A percentile compares a stretch with the other conserved stretches of the same genome.
phyloP scores from a whole-genome alignment of 441 rosid species.

The Capsella rubella region DNA sequence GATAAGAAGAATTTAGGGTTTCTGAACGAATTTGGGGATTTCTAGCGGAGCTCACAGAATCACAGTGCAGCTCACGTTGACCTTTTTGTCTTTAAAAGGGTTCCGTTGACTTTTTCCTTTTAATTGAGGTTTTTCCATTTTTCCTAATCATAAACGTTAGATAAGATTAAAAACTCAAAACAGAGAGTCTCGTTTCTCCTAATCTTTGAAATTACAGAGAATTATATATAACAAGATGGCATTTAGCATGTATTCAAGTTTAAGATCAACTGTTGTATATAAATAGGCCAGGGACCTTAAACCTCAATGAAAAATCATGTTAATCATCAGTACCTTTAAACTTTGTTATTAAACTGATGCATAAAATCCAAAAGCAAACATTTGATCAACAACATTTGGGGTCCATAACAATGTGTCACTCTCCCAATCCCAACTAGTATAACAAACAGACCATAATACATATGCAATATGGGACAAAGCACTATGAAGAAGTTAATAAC shows the following conservation, averaged over 20 bases:
- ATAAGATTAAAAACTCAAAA: background rate
- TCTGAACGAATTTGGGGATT: background rate
- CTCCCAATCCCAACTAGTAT: conserved; percentile 17
- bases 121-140: too few species aligned
- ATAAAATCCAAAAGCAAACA: conserved; percentile 11
- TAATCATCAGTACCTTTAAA: background rate
- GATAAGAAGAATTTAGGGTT: background rate
- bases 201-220: too few species aligned
- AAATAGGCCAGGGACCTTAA: too few species aligned
- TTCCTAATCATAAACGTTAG: background rate
- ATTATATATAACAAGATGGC: too few species aligned
- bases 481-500: background rate
- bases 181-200: too few species aligned
- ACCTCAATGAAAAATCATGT: background rate
- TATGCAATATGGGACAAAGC: conserved; percentile 5
- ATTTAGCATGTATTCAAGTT: too few species aligned
- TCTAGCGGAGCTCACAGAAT: background rate
- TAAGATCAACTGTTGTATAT: too few species aligned
- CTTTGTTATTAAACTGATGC: background rate
- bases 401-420: conserved; percentile 34
- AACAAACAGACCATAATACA: conserved; percentile 14
- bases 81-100: background rate
- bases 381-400: conserved; percentile 22
- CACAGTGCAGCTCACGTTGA: background rate
- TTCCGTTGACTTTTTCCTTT: background rate